Conservation (phyloP, 1,284 basidiomycete genomes). For the Ustilago trichophora region DNA sequence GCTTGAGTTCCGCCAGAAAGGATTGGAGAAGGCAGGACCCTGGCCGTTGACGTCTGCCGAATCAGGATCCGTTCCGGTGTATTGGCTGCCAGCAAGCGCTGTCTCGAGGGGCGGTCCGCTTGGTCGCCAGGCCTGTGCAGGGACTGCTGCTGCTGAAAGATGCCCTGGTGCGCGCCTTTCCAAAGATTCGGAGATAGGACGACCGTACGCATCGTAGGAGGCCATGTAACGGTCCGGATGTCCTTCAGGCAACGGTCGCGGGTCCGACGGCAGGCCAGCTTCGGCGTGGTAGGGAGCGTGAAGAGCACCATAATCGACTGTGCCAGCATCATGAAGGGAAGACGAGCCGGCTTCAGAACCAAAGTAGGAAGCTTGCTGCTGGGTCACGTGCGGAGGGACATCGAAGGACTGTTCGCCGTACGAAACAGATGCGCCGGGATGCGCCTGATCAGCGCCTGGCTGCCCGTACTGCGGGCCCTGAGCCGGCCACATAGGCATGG, state of each 20-base stretch:
- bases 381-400: slow-evolving; percentile 10
- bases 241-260: slow-evolving; percentile 4
- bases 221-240: slow-evolving; percentile 22
- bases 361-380: slow-evolving; percentile 24
- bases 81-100: slow-evolving; percentile 37
- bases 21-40: slow-evolving; percentile 33
- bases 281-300: slow-evolving; percentile 11
- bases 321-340: not conserved
- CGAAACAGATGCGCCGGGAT: not conserved
- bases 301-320: slow-evolving; percentile 5
- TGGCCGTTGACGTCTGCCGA: not conserved
- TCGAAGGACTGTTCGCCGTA: slow-evolving; percentile 13
- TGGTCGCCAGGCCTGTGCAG: slow-evolving; percentile 17
- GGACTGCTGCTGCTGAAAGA: not conserved
- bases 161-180: slow-evolving; percentile 21
- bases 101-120: slow-evolving; percentile 32
- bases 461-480: slow-evolving; percentile 19
- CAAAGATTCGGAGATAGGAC: not conserved
- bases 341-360: slow-evolving; percentile 9
- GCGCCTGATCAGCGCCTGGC: slow-evolving; percentile 4
- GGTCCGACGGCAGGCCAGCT: not conserved
- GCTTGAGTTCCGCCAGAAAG: slow-evolving; percentile 31
- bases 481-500: slow-evolving; percentile 11
- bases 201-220: slow-evolving; percentile 20
- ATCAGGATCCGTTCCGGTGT: slow-evolving; percentile 6